These are phyloP conservation scores for Areca catechu DNA, from an alignment of 176 grass and related monocot species.

Conservation along the genomic window DNA sequence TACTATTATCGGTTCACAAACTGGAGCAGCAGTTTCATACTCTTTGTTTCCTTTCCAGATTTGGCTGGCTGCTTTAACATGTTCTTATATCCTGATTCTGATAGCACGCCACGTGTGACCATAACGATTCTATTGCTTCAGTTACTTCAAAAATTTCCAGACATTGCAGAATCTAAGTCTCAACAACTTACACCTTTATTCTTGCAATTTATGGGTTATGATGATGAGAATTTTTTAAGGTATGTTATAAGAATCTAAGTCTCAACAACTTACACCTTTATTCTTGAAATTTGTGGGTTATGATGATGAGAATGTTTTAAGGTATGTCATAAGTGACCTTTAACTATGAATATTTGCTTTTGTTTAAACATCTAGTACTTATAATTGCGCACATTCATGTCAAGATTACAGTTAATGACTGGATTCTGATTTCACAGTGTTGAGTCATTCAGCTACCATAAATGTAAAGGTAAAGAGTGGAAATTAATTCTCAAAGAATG, in stretches of 20 bases:
- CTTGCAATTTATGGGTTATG: no score
- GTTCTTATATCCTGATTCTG: constrained; percentile 43
- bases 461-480: constrained; percentile 82
- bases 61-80: constrained; percentile 49
- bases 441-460: constrained; percentile 41
- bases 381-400: no score
- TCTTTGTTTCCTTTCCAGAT: constrained; percentile 43
- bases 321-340: constrained; percentile 29
- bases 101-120: constrained; percentile 56
- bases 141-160: constrained; percentile 72
- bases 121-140: constrained; percentile 56
- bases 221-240: no score
- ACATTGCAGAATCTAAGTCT: constrained; percentile 81
- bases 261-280: constrained; percentile 70
- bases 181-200: no score
- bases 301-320: constrained; percentile 30
- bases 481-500: constrained; percentile 86
- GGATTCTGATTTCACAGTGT: constrained; percentile 34
- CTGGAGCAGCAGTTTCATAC: background rate
- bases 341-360: no score
- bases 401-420: constrained; percentile 15
- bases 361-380: no score
- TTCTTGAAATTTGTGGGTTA: constrained; percentile 94
- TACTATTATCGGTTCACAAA: no score
- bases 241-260: no score